A percentile compares a stretch with the other conserved stretches of the same genome.
Conservation (phyloP, 2,329 filamentous ascomycete species). For the Fusarium tupiense region DNA sequence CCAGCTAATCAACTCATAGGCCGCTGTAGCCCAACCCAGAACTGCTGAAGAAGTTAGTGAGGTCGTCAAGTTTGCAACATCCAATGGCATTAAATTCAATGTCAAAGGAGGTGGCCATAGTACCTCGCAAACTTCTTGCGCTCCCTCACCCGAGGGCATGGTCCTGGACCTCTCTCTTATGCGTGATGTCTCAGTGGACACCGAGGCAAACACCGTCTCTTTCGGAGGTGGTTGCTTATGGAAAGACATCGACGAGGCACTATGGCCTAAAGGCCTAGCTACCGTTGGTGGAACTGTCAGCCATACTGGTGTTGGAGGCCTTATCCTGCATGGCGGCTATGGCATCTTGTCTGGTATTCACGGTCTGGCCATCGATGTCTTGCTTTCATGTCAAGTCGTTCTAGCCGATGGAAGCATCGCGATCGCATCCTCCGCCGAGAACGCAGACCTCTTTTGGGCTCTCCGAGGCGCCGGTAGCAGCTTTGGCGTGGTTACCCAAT, state of each 20-base stretch:
- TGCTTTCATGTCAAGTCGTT: conserved; percentile 53
- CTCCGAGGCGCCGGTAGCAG: conserved; percentile 53
- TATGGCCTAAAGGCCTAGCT: conserved; percentile 61
- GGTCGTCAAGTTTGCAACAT: conserved; percentile 55
- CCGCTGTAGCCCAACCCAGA: conserved; percentile 55
- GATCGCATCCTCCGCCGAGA: conserved; percentile 53
- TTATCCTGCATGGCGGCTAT: conserved; percentile 67
- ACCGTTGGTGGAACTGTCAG: conserved; percentile 71
- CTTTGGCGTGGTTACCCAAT: conserved; percentile 55
- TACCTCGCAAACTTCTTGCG: conserved; percentile 57
- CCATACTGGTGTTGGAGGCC: conserved; percentile 69
- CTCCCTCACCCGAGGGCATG: conserved; percentile 59
- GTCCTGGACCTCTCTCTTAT: conserved; percentile 65
- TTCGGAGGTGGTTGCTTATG: conserved; percentile 63
- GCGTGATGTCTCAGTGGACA: conserved; percentile 59
- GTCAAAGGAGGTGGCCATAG: conserved; percentile 67
- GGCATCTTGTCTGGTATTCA: conserved; percentile 64
- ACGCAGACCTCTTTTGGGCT: conserved; percentile 56
- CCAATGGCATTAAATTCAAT: conserved; percentile 58
- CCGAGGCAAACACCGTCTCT: conserved; percentile 54
- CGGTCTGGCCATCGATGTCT: conserved; percentile 59
- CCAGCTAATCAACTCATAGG: conserved; percentile 44
- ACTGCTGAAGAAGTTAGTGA: conserved; percentile 53
- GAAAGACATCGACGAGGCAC: conserved; percentile 63
- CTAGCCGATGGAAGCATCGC: conserved; percentile 51